Evolutionary conservation across 495 filamentous ascomycete genomes (phyloP).

Genomic region (Echria macrotheca): DNA sequence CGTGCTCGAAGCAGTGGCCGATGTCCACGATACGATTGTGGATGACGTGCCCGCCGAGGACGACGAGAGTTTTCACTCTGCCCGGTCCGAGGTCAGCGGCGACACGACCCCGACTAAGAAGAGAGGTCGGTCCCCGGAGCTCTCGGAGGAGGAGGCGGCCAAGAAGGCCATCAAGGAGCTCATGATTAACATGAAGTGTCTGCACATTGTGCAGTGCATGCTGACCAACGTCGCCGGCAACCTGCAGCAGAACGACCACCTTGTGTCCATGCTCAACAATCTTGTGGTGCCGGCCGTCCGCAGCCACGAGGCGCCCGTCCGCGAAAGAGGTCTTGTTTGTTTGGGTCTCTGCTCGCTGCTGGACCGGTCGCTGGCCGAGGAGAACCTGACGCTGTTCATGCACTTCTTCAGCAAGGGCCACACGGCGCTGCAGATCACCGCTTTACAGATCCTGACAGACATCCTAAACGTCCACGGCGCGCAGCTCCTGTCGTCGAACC

Average conservation of each 20-base stretch:
- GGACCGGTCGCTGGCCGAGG: constrained; percentile 83
- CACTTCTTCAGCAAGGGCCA: constrained; percentile 95
- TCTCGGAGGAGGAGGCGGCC: constrained; percentile 68
- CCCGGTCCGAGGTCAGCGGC: constrained; percentile 73
- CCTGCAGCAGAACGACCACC: constrained; percentile 76
- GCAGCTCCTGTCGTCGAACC: constrained; percentile 56
- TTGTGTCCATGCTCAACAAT: constrained; percentile 94
- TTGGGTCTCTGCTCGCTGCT: constrained; percentile 87
- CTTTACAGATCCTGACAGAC: constrained; percentile 88
- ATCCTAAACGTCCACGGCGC: constrained; percentile 84
- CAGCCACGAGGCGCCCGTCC: constrained; percentile 85
- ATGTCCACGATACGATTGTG: constrained; percentile 87
- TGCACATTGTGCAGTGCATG: constrained; percentile 97
- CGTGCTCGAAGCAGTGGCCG: constrained; percentile 87
- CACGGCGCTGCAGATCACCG: constrained; percentile 78
- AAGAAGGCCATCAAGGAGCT: constrained; percentile 81
- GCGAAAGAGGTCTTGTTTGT: constrained; percentile 83
- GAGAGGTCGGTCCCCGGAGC: constrained; percentile 39
- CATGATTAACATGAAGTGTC: constrained; percentile 95
- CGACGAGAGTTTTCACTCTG: constrained; percentile 88
- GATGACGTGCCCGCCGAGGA: constrained; percentile 52
- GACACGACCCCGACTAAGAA: constrained; percentile 52
- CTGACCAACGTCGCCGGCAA: constrained; percentile 81
- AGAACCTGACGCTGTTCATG: constrained; percentile 89
- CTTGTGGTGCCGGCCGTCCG: constrained; percentile 91